Evolutionary conservation across 371 early-diverging fungal species (phyloP), one percentile per base, ranked within the genome.

Genomic region (Batkoa obscura): DNA sequence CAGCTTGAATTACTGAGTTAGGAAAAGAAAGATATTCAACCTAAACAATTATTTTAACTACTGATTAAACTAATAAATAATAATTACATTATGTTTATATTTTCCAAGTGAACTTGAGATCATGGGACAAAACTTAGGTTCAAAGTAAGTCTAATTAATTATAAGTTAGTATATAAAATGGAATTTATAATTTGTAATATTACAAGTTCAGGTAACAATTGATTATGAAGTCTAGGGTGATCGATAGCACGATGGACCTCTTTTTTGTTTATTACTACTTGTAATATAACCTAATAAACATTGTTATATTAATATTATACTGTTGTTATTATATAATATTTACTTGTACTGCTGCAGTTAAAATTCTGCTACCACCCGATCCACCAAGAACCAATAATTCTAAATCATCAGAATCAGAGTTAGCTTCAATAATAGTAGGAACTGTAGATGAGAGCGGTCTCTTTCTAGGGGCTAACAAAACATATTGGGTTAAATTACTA

Each of bases 361-460:
- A 75, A 58, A 99, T 99, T 58, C 84, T 68, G 43, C 87, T 82
- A 12, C 99, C 99, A n/a, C 99, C 99, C 39, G 86, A 83, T 9
- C 86, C 99, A 2, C 99, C 99, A 10, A 86, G 56, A 1, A 86
- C 80, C 52, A 86, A 63, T 63, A 55, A 34, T 35, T 50, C 50
- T 3, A n/a, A 4, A 12, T 85, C 80, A 50, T 91, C 75, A 6
- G 67, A 58, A 15, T 77, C 73, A 55, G 84, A 70, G 2, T 68
- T 64, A 59, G 85, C 84, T 10, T 98, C 66, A 1, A 55, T 15
- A 43, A 99, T 92, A 0, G 80, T 72, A 0, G 99, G 98, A 0
- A 84, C 79, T 33, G 83, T 77, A 0, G 93, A 90, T 0, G 96
- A 95, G 36, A 95, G 72, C 0, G 99, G 98, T 37, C 98, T 74